Percentiles rank a stretch among this genome's conserved stretches.
phyloP scores from a whole-genome alignment of 2,329 filamentous ascomycete species.

The Trichoderma atrobrunneum region DNA sequence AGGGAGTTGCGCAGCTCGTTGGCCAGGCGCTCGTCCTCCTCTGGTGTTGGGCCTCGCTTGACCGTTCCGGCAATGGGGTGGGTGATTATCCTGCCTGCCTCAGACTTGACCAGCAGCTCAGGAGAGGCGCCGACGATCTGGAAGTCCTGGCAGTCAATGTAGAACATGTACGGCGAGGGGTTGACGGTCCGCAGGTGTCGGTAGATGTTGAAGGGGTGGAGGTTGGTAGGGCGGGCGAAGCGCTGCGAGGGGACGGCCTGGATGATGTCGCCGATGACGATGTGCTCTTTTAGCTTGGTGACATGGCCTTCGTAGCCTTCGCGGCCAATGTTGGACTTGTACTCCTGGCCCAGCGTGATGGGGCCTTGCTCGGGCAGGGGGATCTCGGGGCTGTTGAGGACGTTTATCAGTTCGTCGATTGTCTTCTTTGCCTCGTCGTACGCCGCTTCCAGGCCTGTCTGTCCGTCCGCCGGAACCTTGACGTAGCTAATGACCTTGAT shows the following conservation, averaged over 20 bases:
- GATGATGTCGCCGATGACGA: slow-evolving; percentile 89
- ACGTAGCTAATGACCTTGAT: slow-evolving; percentile 94
- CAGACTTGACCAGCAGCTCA: slow-evolving; percentile 89
- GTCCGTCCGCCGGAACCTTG: slow-evolving; percentile 57
- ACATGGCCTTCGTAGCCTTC: slow-evolving; percentile 91
- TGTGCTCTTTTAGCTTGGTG: slow-evolving; percentile 81
- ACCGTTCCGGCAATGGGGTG: slow-evolving; percentile 97
- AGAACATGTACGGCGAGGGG: slow-evolving; percentile 96
- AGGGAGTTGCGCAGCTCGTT: slow-evolving; percentile 73
- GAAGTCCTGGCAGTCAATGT: slow-evolving; percentile 86
- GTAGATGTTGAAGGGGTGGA: slow-evolving; percentile 99
- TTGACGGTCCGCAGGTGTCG: slow-evolving; percentile 95
- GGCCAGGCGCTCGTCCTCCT: slow-evolving; percentile 79
- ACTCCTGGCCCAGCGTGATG: slow-evolving; percentile 71
- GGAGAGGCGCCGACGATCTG: slow-evolving; percentile 94
- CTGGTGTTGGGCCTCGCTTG: slow-evolving; percentile 73
- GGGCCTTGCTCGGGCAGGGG: slow-evolving; percentile 74
- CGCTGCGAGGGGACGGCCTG: slow-evolving; percentile 95
- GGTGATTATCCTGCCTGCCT: slow-evolving; percentile 83
- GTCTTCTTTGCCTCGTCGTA: slow-evolving; percentile 66
- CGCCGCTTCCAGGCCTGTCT: slow-evolving; percentile 49
- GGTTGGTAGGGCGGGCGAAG: slow-evolving; percentile 79
- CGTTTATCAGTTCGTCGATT: slow-evolving; percentile 65
- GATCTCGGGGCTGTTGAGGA: slow-evolving; percentile 70
- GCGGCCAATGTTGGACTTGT: slow-evolving; percentile 87